Conservation (phyloP, 257 asterid genomes). For the Osmanthus fragrans region DNA sequence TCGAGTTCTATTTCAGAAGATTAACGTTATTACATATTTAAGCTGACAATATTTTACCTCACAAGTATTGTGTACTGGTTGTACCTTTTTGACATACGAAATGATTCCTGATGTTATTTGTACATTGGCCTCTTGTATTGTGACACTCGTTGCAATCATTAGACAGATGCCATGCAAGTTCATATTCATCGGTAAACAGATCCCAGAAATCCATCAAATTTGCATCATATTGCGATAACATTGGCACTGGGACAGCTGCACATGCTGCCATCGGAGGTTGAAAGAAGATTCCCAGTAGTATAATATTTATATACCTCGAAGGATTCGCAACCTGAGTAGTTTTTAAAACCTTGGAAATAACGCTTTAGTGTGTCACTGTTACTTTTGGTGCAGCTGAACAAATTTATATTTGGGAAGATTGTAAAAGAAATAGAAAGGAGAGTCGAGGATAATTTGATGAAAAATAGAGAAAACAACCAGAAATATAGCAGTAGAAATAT, state of each 20-base stretch:
- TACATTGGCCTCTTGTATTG: too few relatives aligned
- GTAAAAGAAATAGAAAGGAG: neutral
- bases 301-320: neutral
- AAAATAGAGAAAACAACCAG: neutral
- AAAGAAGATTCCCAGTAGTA: neutral
- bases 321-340: neutral
- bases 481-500: neutral
- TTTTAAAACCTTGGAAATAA: neutral
- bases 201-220: too few relatives aligned
- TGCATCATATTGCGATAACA: neutral
- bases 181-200: too few relatives aligned
- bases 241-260: neutral
- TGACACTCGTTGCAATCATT: too few relatives aligned
- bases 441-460: neutral
- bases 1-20: neutral
- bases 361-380: neutral
- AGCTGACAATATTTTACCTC: neutral
- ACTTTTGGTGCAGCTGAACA: conserved; percentile 17
- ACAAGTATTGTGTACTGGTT: too few relatives aligned
- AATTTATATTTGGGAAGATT: conserved; percentile 24
- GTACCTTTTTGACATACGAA: too few relatives aligned
- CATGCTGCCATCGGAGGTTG: neutral
- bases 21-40: neutral
- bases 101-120: too few relatives aligned
- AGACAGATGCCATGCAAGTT: too few relatives aligned